Conservation (phyloP, 2,329 filamentous ascomycete genomes). For the Botrytis fabae region DNA sequence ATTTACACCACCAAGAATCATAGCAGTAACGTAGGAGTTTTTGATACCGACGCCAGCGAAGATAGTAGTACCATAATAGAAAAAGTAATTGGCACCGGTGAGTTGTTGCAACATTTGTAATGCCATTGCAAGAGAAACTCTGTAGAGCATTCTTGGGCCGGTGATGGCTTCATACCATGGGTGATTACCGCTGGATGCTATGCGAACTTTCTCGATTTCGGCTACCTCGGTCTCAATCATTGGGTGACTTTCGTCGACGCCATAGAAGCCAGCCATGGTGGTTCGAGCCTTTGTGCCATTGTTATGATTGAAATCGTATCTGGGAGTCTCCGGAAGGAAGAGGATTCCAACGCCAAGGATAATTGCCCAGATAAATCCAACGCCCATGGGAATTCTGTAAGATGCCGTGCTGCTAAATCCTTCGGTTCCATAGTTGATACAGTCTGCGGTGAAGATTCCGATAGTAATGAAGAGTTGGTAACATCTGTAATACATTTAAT, state of each 20-base stretch:
- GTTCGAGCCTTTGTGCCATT: slow-evolving; percentile 51
- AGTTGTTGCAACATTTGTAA: slow-evolving; percentile 70
- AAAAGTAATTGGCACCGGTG: slow-evolving; percentile 63
- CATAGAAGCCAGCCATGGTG: slow-evolving; percentile 54
- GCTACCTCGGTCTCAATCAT: slow-evolving; percentile 52
- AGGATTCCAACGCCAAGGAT: slow-evolving; percentile 55
- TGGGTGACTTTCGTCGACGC: slow-evolving; percentile 47
- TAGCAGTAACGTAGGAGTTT: slow-evolving; percentile 66
- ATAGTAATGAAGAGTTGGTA: slow-evolving; percentile 75
- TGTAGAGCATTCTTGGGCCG: slow-evolving; percentile 60
- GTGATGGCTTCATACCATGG: slow-evolving; percentile 65
- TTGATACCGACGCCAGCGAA: slow-evolving; percentile 62
- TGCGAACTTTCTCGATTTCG: slow-evolving; percentile 50
- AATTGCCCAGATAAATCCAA: slow-evolving; percentile 55
- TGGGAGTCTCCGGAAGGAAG: slow-evolving; percentile 56
- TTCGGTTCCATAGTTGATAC: slow-evolving; percentile 53
- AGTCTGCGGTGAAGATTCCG: slow-evolving; percentile 61
- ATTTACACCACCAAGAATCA: slow-evolving; percentile 69
- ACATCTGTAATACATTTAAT: slow-evolving; percentile 43
- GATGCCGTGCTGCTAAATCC: slow-evolving; percentile 45
- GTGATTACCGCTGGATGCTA: slow-evolving; percentile 53
- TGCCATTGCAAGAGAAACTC: slow-evolving; percentile 61
- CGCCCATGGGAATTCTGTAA: slow-evolving; percentile 63
- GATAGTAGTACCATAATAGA: slow-evolving; percentile 67
- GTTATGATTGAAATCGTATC: slow-evolving; percentile 53